A percentile compares a stretch with the other conserved stretches of the same genome.
These are phyloP conservation scores for Termitomyces sp. DNA, from an alignment of 768 basidiomycete genomes.

Conservation along the genomic window DNA sequence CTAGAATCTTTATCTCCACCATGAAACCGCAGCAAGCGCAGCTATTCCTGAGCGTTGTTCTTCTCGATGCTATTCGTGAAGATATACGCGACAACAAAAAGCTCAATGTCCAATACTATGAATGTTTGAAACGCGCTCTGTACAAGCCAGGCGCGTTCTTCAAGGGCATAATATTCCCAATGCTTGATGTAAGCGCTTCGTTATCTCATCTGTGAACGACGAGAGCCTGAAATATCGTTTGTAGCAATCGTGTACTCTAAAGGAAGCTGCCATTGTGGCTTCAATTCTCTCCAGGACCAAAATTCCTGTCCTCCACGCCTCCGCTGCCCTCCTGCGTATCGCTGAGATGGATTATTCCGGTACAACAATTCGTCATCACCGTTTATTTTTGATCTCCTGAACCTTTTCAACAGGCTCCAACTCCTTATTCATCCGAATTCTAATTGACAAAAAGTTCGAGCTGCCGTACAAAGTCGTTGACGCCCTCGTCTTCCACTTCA, in stretches of 20 bases:
- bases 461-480: constrained; percentile 98
- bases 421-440: constrained; percentile 93
- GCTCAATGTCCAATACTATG: constrained; percentile 90
- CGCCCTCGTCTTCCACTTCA: constrained; percentile 96
- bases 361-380: constrained; percentile 18
- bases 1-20: constrained; percentile 92
- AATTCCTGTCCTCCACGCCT: constrained; percentile 94
- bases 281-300: constrained; percentile 89
- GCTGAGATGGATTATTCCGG: constrained; percentile 97
- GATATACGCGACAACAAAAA: constrained; percentile 87
- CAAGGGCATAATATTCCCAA: constrained; percentile 95
- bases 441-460: constrained; percentile 97
- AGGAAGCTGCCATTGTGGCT: constrained; percentile 92
- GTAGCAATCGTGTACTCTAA: constrained; percentile 77
- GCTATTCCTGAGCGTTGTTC: constrained; percentile 86
- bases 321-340: constrained; percentile 89
- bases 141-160: constrained; percentile 99
- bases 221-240: constrained; percentile 1
- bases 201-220: not conserved
- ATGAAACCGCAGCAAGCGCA: constrained; percentile 96
- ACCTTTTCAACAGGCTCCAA: constrained; percentile 62
- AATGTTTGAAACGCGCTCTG: constrained; percentile 84
- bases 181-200: constrained; percentile 70
- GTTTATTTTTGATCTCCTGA: not conserved
- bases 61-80: constrained; percentile 85